Base-by-base conservation (phyloP, 2,329 filamentous ascomycete genomes). In the Scytalidium lignicola region DNA sequence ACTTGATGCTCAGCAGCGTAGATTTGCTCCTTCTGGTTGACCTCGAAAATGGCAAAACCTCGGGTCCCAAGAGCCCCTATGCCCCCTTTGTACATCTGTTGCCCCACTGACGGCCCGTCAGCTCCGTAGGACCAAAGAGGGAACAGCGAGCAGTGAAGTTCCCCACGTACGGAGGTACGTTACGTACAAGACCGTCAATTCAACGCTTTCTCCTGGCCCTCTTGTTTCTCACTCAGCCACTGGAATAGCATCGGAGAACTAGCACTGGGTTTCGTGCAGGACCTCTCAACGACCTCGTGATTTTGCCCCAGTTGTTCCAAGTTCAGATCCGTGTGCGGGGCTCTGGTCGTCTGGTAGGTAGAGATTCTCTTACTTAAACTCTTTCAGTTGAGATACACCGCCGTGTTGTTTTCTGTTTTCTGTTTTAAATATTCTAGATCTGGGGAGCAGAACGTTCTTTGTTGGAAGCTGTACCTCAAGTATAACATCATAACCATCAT, bases 401-500 rank as follows among this genome's bases (percentile, higher is more conserved):
- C 32, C 15, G 6, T 15, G 8, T 15, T 37, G 10, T n/a, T n/a
- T n/a, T n/a, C n/a, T n/a, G 12, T 15, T 37, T n/a, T 17, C 12
- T 37, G 32, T 37, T 37, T 17, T 15, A 9, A 15, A 37, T 37
- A n/a, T n/a, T n/a, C n/a, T 15, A 15, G 15, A 37, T 17, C 7
- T 37, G 6, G 23, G 23, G 23, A 10, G 23, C 23, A 26, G 23
- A 37, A n/a, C 8, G 32, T 17, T 37, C 6, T 13, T 37, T 5
- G 10, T 37, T 13, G n/a, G 32, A 37, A 15, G 5, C 32, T 37
- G 32, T 37, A 37, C 15, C 12, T 37, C n/a, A 37, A 37, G 5
- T 17, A 37, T n/a, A 37, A 5, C 10, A 37, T 9, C 15, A 37
- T 37, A 8, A 57, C 40, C 22, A 77, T 76, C 71, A 73, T 75